Evolutionary conservation across 2,329 filamentous ascomycete species (phyloP), one percentile per base, ranked within the genome.

Genomic region (Coniochaeta hoffmannii): DNA sequence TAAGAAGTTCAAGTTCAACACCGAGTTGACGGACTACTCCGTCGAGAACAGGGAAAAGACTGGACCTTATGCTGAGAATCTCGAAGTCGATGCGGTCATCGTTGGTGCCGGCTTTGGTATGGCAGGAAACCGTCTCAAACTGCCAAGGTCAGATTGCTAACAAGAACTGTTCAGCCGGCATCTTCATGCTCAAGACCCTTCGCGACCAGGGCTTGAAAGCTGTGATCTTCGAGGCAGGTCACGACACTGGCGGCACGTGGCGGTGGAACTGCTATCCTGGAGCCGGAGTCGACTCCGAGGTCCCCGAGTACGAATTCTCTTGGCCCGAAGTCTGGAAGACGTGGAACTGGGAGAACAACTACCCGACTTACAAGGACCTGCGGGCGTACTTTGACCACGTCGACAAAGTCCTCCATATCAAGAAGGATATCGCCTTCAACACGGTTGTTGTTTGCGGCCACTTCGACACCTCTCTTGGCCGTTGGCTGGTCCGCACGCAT

Each of bases 361-460:
- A 80, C 52, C 79, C 81, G 0, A 73, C 66, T 11, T 78, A 74
- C 24, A 59, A 71, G 24, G 78, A 86, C 46, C 70, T 86, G 1
- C 73, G 77, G 12, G 63, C 65, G 4, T 86, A 86, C 64, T 86
- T 86, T 62, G 75, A 82, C 15, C 78, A 83, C 52, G 76, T 83
- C 17, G 82, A 83, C 54, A 77, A 78, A 56, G 73, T 77, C 4
- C 61, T 83, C 7, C 67, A 74, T 12, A 68, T 86, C 19, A 80
- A 76, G 63, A 84, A 83, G 60, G 80, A 85, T 57, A 75, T 71
- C 28, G 70, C 76, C 1, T 85, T 84, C 64, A 76, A 82, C 56
- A 81, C 78, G 0, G 73, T 78, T 3, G 81, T 85, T 3, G 68
- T 76, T 0, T 71, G 73, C 10, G 80, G 76, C 9, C 70, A 76